Evolutionary conservation across 2,329 filamentous ascomycete species (phyloP).

Genomic region (Plectosphaerella sp.): DNA sequence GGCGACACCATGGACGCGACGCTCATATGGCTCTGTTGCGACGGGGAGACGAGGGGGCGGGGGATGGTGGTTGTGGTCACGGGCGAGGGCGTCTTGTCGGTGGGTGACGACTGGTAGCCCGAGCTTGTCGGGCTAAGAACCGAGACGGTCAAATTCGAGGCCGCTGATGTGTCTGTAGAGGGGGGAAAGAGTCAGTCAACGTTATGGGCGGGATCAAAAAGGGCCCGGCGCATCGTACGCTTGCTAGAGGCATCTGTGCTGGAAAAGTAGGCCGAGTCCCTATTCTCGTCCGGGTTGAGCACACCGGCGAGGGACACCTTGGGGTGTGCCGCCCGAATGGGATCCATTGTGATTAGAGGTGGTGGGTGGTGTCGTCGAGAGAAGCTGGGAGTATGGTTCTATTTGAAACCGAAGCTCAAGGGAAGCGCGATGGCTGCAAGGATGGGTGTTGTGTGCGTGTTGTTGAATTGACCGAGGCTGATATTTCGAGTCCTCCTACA

Average conservation of each 20-base stretch:
- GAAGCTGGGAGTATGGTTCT: no score
- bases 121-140: slow-evolving; percentile 26
- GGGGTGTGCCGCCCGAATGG: slow-evolving; percentile 28
- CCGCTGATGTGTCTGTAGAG: slow-evolving; percentile 37
- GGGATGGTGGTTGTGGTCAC: slow-evolving; percentile 46
- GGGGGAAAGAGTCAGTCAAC: slow-evolving; percentile 5
- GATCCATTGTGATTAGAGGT: slow-evolving; percentile 4
- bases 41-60: slow-evolving; percentile 50
- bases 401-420: no score
- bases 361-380: no score
- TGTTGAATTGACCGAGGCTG: no score
- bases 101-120: slow-evolving; percentile 44
- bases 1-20: slow-evolving; percentile 63
- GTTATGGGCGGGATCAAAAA: background rate
- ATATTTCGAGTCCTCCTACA: no score
- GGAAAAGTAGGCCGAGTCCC: slow-evolving; percentile 40
- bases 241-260: slow-evolving; percentile 37
- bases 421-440: background rate
- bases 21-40: slow-evolving; percentile 54
- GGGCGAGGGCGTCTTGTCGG: slow-evolving; percentile 61
- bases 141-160: slow-evolving; percentile 23
- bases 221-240: slow-evolving; percentile 23
- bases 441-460: no score
- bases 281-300: slow-evolving; percentile 44
- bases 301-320: slow-evolving; percentile 47